A percentile compares a stretch with the other conserved stretches of the same genome.
Conservation (phyloP, 305 asterid genomes). For the Fraxinus latifolia region DNA sequence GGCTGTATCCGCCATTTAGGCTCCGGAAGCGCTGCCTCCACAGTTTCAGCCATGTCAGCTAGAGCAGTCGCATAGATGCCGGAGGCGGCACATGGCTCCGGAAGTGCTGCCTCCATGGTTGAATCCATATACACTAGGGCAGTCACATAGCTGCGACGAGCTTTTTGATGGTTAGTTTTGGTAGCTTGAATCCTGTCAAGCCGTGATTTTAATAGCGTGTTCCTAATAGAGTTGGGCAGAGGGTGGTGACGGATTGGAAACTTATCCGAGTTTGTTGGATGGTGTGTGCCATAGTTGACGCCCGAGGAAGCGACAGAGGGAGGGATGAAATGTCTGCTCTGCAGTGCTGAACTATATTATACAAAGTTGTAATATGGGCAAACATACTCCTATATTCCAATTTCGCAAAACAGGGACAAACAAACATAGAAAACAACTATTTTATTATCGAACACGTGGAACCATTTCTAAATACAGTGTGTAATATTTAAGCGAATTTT, state of each 20-base stretch:
- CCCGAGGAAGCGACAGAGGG: not conserved
- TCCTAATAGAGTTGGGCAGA: too few species aligned
- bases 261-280: not conserved
- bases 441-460: not conserved
- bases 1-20: too few species aligned
- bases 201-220: too few species aligned
- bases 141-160: slow-evolving; percentile 48
- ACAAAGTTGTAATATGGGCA: not conserved
- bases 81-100: too few species aligned
- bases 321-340: not conserved
- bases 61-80: slow-evolving; percentile 39
- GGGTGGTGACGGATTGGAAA: not conserved
- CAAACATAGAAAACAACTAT: not conserved
- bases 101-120: too few species aligned
- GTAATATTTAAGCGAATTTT: not conserved
- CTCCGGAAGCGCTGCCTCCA: too few species aligned
- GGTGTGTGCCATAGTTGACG: not conserved
- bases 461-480: not conserved
- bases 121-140: too few species aligned
- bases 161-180: slow-evolving; percentile 44
- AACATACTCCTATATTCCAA: not conserved
- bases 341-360: not conserved
- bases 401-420: not conserved
- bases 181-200: slow-evolving; percentile 28
- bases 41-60: slow-evolving; percentile 45